Evolutionary conservation across 768 basidiomycete species (phyloP), one percentile per base, ranked within the genome.

Genomic region (Pholiota microspora): DNA sequence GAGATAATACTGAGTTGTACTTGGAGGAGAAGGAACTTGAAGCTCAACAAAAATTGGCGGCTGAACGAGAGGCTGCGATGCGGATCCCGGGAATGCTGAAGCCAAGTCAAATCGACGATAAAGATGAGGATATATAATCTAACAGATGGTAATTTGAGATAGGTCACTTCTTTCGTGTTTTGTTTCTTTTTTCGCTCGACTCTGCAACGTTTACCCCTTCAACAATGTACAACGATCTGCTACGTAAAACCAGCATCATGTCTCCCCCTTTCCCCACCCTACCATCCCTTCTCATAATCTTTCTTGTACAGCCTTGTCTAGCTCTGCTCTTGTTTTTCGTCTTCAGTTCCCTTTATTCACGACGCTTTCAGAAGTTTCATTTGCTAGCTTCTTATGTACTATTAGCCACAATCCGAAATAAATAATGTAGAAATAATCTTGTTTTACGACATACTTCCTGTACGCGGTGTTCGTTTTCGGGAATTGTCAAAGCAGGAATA

Each of bases 21-120:
- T 76, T 93, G 61, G 96, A 98, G 65, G 97, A 98, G 73, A 96
- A 94, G 72, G 95, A 98, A 69, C 81, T 83, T 3, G 96, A 96
- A 70, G 77, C 79, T 18, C 82, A 86, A 67, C 78, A 75, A 69
- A 88, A 90, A 73, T 85, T 83, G 0, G 83, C 89, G 60, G 89
- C 85, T 56, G 94, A 97, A 72, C 87, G 87, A 49, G 84, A 94
- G 73, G 82, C 88, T 32, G 94, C 94, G 23, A 89, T 92, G 81
- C 83, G 91, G 61, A 93, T 98, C 56, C 96, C 95, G n/a, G 97
- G 97, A 35, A 90, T 98, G 89, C 81, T 98, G 69, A 97, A 97
- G 72, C 95, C 94, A 35, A 90, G 88, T 62, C 92, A 95, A 71
- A 67, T 98, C 69, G 92, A 95, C 67, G 94, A 96, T 73, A 91